Conservation (phyloP, 106 monocot genomes). For the Allium fistulosum region DNA sequence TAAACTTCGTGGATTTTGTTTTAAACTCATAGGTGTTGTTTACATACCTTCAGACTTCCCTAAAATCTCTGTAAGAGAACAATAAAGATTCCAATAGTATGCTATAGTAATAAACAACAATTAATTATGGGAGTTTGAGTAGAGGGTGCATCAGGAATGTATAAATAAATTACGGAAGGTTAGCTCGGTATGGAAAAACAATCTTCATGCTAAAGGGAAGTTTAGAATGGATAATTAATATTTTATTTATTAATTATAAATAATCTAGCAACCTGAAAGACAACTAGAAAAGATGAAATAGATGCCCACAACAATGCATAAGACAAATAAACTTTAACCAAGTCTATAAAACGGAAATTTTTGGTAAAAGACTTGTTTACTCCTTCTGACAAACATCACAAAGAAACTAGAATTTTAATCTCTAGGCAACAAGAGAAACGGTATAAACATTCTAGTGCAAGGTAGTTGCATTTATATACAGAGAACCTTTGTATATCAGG, state of each 20-base stretch:
- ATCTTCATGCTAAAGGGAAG: background rate
- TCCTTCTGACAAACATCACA: slow-evolving; percentile 84
- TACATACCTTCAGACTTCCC: slow-evolving; percentile 89
- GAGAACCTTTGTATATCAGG: background rate
- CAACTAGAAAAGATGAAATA: slow-evolving; percentile 73
- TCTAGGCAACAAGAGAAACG: background rate
- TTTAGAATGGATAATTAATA: background rate
- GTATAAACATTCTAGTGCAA: background rate
- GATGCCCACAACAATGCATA: slow-evolving; percentile 88
- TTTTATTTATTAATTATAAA: background rate
- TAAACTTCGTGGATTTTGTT: background rate
- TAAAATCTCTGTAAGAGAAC: slow-evolving; percentile 88
- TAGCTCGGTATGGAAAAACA: background rate
- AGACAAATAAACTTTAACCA: slow-evolving; percentile 93
- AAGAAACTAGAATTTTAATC: background rate
- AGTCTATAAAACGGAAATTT: slow-evolving; percentile 96
- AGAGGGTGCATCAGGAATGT: slow-evolving; percentile 9
- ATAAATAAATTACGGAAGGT: background rate
- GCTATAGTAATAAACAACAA: slow-evolving; percentile 25
- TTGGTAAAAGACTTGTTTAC: slow-evolving; percentile 85
- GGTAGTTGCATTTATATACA: slow-evolving; percentile 2
- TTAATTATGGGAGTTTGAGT: too few species aligned
- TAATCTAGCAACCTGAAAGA: slow-evolving; percentile 67
- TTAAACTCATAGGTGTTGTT: background rate
- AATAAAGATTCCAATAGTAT: slow-evolving; percentile 85